A percentile compares a stretch with the other conserved stretches of the same genome.
Evolutionary conservation across 768 basidiomycete genomes (phyloP).

Genomic region (Chalciporus pseudorubinellus): DNA sequence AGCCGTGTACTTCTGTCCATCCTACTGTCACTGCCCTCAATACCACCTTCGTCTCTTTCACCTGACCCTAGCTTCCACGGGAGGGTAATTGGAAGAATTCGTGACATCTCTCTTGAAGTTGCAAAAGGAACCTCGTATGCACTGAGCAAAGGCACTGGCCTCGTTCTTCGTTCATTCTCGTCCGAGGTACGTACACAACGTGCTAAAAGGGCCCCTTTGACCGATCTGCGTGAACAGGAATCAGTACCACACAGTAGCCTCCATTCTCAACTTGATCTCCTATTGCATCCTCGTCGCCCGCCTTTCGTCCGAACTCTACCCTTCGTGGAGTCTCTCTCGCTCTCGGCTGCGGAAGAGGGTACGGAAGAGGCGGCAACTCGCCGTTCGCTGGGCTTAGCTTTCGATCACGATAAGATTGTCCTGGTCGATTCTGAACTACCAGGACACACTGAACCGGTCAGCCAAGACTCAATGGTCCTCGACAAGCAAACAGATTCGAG

Average conservation of each 20-base stretch:
- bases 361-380: slow-evolving; percentile 57
- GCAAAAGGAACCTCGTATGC: slow-evolving; percentile 53
- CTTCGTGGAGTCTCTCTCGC: slow-evolving; percentile 55
- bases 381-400: slow-evolving; percentile 38
- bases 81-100: slow-evolving; percentile 45
- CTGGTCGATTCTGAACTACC: neutral
- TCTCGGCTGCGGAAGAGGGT: slow-evolving; percentile 63
- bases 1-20: slow-evolving; percentile 58
- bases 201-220: neutral
- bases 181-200: slow-evolving; percentile 29
- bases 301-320: slow-evolving; percentile 70
- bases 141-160: slow-evolving; percentile 59
- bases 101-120: slow-evolving; percentile 46
- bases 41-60: slow-evolving; percentile 54
- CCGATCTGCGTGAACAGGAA: slow-evolving; percentile 14
- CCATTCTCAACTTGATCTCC: slow-evolving; percentile 49
- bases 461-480: neutral
- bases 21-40: slow-evolving; percentile 53
- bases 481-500: neutral
- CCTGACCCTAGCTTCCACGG: slow-evolving; percentile 48
- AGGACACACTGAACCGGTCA: neutral
- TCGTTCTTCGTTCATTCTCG: slow-evolving; percentile 47
- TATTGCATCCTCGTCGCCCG: slow-evolving; percentile 79
- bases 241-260: slow-evolving; percentile 13
- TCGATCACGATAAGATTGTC: slow-evolving; percentile 5